Base-by-base conservation (phyloP, 1,284 basidiomycete genomes). In the Pholiota adiposa region DNA sequence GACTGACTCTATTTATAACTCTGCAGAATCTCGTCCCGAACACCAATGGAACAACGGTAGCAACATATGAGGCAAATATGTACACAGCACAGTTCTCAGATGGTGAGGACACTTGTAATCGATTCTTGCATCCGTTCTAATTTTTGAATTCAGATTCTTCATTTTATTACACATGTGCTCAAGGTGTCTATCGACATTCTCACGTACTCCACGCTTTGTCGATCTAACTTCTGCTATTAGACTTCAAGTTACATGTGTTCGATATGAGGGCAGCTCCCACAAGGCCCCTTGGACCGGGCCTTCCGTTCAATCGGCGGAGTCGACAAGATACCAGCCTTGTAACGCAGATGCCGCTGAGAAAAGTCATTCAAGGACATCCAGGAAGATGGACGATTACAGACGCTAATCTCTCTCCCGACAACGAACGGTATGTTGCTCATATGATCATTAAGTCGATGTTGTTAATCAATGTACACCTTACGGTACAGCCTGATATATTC, bases 351-450 rank as follows among this genome's bases (percentile, higher is more conserved):
- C 88, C 88, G 64, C 77, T 89, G 34, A 83, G 89, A 66, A 94
- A 96, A 73, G 86, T 85, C 0, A 91, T 97, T 52, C 82, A 87
- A 69, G 96, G 93, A 0, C 77, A 83, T 54, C 79, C 85, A 33
- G 91, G 91, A 7, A 79, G 85, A 33, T 97, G 96, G 96, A 97
- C 96, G 0, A 91, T 97, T 57, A 97, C 96, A 2, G 97, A 99
- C 75, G 95, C 94, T 12, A 94, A 98, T 73, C 79, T 97, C 9
- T 94, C 92, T 61, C 92, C 92, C 3, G 90, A 96, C 71, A 98
- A 97, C 62, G 87, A 96, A 74, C 89, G 92, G 94, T 88, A 67
- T 62, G 71, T 44, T 41, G 33, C 44, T 34, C 5, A 25, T 23
- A 16, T 18, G 16, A 21, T 40, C 16, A 25, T 44, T 12, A 14